A percentile compares a stretch with the other conserved stretches of the same genome.
Evolutionary conservation across 768 basidiomycete genomes (phyloP).

Genomic region (Galerina sulciceps): DNA sequence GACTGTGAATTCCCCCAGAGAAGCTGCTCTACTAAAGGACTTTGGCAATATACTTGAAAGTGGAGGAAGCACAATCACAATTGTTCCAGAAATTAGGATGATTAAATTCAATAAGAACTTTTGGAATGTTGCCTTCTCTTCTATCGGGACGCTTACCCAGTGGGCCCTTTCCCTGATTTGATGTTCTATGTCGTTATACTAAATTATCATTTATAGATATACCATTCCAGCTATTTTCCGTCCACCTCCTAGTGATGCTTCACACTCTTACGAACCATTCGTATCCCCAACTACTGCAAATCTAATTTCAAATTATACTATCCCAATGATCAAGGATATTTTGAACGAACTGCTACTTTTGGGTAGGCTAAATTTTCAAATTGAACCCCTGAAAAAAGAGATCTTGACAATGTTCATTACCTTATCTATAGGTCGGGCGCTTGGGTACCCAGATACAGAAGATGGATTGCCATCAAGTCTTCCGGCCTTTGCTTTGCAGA

Average conservation of each 20-base stretch:
- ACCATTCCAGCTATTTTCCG: conserved; percentile 13
- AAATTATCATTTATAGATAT: neutral
- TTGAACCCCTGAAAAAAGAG: no score
- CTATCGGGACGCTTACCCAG: conserved; percentile 54
- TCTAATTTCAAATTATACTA: conserved; percentile 34
- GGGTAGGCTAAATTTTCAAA: conserved; percentile 18
- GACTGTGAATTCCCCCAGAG: conserved; percentile 44
- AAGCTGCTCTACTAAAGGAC: conserved; percentile 47
- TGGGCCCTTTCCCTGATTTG: conserved; percentile 17
- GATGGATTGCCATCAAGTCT: conserved; percentile 52
- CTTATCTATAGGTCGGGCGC: conserved; percentile 35
- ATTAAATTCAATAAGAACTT: conserved; percentile 66
- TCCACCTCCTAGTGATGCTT: conserved; percentile 7
- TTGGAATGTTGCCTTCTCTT: conserved; percentile 64
- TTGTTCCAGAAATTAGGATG: conserved; percentile 63
- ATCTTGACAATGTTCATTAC: neutral
- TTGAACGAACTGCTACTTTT: conserved; percentile 43
- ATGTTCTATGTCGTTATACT: neutral
- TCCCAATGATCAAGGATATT: conserved; percentile 41
- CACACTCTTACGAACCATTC: conserved; percentile 22
- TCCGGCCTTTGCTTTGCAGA: conserved; percentile 40
- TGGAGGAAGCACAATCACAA: conserved; percentile 52
- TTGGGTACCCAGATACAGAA: conserved; percentile 50
- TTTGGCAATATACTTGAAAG: conserved; percentile 47
- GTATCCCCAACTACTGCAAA: conserved; percentile 32